Evolutionary conservation across 257 asterid species (phyloP), one percentile per base, ranked within the genome.

Genomic region (Verbascum thapsus): DNA sequence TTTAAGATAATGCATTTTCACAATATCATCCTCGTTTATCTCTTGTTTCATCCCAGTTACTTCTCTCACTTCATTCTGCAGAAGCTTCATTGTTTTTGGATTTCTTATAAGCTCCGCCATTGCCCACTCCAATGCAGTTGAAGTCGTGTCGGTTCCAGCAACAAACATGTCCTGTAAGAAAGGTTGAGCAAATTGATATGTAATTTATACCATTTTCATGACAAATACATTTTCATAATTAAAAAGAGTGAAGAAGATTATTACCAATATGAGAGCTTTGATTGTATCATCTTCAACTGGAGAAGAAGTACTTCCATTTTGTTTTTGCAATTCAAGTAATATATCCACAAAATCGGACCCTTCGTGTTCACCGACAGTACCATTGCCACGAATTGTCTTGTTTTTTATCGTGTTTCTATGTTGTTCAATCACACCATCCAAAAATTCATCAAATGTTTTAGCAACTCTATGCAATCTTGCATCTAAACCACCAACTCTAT

Each of bases 1-100:
- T 37, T 63, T 61, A 4, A 70, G 37, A 54, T 61, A 70, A 0
- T 16, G 69, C 69, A 70, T 34, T 6, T 70, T 70, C 58, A 41
- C 22, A 12, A 70, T n/a, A 42, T 70, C 69, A 6, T 13, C 60
- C 1, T 61, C 59, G 0, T 43, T 53, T 45, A 70, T 61, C 10
- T 22, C 41, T 1, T 43, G 35, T 8, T 39, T 70, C 22, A 26
- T 69, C 12, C 35, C 53, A 40, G 53, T 47, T 4, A 53, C 2
- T 1, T 32, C 39, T 48, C 65, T 43, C 9, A 63, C 17, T 41
- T 63, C 68, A 3, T 63, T 34, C 7, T 63, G 68, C 40, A 63
- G 15, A 12, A 18, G 20, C 4, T 35, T 17, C 57, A 45, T 61
- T 8, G 35, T 23, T 11, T n/a, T 6, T 1, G 68, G 68, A 12